These are phyloP conservation scores for Cryphonectria naterciae DNA, from an alignment of 2,329 filamentous ascomycete species.

Conservation along the genomic window DNA sequence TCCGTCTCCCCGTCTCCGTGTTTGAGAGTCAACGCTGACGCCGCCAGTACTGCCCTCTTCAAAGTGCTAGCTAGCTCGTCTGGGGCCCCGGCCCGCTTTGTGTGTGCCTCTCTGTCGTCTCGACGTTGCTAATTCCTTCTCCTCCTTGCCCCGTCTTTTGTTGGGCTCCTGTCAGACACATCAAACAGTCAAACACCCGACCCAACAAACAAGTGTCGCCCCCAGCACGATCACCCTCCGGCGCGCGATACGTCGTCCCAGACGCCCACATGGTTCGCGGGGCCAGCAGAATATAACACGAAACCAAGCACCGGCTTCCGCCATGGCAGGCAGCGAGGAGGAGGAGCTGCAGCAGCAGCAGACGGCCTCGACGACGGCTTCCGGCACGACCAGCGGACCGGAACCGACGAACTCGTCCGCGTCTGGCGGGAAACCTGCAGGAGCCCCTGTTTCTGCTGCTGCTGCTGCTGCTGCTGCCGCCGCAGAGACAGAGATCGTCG, in stretches of 20 bases:
- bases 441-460: neutral
- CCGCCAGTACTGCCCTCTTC: neutral
- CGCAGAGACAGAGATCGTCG: conserved; percentile 33
- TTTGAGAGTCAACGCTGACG: neutral
- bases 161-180: neutral
- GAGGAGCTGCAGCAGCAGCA: conserved; percentile 1
- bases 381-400: neutral
- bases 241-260: neutral
- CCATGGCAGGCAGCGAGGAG: conserved; percentile 18
- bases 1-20: neutral
- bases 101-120: neutral
- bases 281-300: neutral
- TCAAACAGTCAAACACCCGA: neutral
- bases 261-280: neutral
- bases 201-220: neutral
- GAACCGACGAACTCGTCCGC: neutral
- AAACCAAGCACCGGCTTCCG: neutral
- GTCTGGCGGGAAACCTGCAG: neutral
- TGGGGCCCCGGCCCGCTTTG: conserved; percentile 2
- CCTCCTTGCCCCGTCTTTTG: neutral
- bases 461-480: too few relatives aligned
- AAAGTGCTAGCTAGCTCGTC: neutral
- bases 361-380: neutral
- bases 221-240: neutral
- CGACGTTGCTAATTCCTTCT: neutral